Base-by-base conservation (phyloP, 169 alveolate genomes). In the Cyclospora cayetanensis region DNA sequence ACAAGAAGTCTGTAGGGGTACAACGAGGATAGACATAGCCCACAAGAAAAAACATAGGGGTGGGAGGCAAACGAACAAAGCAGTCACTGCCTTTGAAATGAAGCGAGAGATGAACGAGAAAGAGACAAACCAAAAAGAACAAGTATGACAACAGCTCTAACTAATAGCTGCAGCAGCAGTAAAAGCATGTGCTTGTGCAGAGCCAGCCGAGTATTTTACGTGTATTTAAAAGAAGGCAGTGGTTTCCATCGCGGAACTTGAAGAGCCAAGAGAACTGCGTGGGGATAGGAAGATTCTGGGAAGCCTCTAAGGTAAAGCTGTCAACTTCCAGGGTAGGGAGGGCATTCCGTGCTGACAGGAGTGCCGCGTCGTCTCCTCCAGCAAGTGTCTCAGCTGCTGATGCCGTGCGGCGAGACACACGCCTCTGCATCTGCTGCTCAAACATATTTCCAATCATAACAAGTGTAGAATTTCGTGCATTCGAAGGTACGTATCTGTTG, bases 401-500 rank as follows among this genome's bases (percentile, higher is more conserved):
- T 35, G 82, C 82, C 12, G 29, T 39, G 27, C 82, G 82, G n/a
- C 82, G 82, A 18, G 25, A 1, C 25, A 31, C 43, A 1, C 82
- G 82, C 27, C 82, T 1, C 25, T 70, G 46, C 82, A 70, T 70
- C 25, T 70, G 82, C 52, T 70, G 52, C 43, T 70, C 82, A 37
- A 34, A 70, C 15, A 70, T 3, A 70, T 9, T 52, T 1, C 53
- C 82, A 27, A 70, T 25, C 15, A 22, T 52, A 27, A 29, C 82
- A 1, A 70, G 82, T 12, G 31, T 12, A 1, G 2, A 1, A 34
- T 70, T 52, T 31, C n/a, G 31, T 1, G 25, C 25, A 9, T 34
- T 35, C 82, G 55, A 70, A 18, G 29, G 25, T n/a, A 25, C 31
- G 9, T n/a, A 12, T 34, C 5, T 1, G 25, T 4, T 1, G 22